Base-by-base conservation (phyloP, 495 filamentous ascomycete genomes). In the Elaphomyces granulatus region DNA sequence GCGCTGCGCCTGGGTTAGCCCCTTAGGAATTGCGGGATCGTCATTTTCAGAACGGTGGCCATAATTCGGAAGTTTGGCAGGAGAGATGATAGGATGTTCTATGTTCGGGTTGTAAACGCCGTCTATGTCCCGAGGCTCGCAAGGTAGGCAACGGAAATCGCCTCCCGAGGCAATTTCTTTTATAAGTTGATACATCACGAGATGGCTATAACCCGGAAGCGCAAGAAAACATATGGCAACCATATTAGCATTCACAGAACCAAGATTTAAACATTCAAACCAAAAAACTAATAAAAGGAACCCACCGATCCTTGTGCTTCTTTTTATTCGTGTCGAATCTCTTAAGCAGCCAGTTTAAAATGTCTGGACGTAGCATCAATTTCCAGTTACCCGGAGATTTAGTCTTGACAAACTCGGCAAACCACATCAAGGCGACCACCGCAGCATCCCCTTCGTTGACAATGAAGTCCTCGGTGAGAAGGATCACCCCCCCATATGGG, bases 401-500 rank as follows among this genome's bases (percentile, higher is more conserved):
- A 2, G 36, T 46, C 16, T 34, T 46, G 2, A 21, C 16, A 15
- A 37, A 45, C 2, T 50, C 44, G n/a, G 32, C 33, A 38, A 80
- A 80, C 76, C 76, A 82, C 1, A 56, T 50, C 3, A 83, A 44
- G n/a, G 81, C 60, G 3, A 67, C 52, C 8, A 61, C 50, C 2
- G 74, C 60, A 31, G 56, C 64, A 2, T 59, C 48, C 1, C 73
- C 68, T 16, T 77, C 67, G 0, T 59, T 59, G 40, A 74, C 45
- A 30, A 75, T 56, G 32, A 80, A 68, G 39, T 77, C 78, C 26
- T 80, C 76, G 0, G 79, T 79, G 3, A 85, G 47, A 0, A 83
- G 52, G 16, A 79, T 67, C 1, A 64, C 73, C 3, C 58, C 54
- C 3, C 78, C 75, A 18, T 58, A 49, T 4, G 73, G 71, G 36